phyloP scores from a whole-genome alignment of 2,329 filamentous ascomycete species.

The Trichophaea hybrida region DNA sequence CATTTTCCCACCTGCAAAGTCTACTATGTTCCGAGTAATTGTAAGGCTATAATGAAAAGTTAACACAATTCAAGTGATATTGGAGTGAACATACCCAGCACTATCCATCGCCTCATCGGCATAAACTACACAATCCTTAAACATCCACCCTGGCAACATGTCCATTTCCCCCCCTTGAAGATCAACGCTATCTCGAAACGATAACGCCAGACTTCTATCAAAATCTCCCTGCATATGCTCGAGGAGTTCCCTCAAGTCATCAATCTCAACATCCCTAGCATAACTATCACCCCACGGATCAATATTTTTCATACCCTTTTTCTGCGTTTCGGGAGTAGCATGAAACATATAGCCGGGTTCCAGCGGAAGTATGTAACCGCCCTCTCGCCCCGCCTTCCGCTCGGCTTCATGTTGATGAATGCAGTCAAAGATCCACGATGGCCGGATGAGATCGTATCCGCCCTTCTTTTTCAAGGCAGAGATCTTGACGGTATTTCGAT shows the following conservation, averaged over 20 bases:
- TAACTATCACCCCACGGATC: slow-evolving; percentile 78
- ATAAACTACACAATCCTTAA: slow-evolving; percentile 36
- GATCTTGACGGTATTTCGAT: slow-evolving; percentile 67
- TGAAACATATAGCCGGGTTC: slow-evolving; percentile 59
- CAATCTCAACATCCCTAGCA: slow-evolving; percentile 49
- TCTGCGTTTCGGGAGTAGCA: slow-evolving; percentile 37
- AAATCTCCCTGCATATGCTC: slow-evolving; percentile 28
- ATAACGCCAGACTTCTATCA: slow-evolving; percentile 29
- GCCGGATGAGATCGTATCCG: slow-evolving; percentile 56
- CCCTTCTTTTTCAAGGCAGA: slow-evolving; percentile 65
- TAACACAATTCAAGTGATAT: not conserved
- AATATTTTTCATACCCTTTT: slow-evolving; percentile 45
- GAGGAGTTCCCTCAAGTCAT: slow-evolving; percentile 43
- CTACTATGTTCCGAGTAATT: slow-evolving; percentile 43
- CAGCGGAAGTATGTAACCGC: slow-evolving; percentile 47
- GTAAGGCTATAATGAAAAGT: slow-evolving; percentile 29
- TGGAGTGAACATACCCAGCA: slow-evolving; percentile 8
- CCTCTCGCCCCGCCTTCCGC: slow-evolving; percentile 35
- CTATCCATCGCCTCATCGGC: slow-evolving; percentile 27
- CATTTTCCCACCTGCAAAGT: slow-evolving; percentile 54
- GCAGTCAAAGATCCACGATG: slow-evolving; percentile 74
- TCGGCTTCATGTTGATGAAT: slow-evolving; percentile 44
- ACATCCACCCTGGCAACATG: slow-evolving; percentile 36
- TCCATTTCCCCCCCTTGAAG: slow-evolving; percentile 36
- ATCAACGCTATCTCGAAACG: slow-evolving; percentile 34